These are phyloP conservation scores for Apiotrichum veenhuisii DNA, from an alignment of 1,284 basidiomycete genomes.

Conservation along the genomic window DNA sequence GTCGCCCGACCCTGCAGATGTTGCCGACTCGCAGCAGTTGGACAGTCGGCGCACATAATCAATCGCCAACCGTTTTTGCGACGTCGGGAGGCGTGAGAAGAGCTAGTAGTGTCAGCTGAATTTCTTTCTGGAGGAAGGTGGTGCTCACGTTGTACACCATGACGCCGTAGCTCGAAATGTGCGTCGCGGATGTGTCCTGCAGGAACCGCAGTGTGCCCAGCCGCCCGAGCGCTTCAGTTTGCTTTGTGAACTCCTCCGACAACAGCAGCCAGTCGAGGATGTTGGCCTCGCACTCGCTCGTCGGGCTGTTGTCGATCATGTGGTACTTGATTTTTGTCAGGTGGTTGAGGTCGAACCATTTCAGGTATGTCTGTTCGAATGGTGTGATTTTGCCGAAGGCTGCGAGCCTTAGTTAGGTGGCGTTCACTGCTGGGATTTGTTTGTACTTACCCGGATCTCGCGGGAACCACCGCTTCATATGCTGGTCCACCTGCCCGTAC, in stretches of 20 bases:
- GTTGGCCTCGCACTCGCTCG: conserved; percentile 4
- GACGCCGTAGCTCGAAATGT: conserved; percentile 17
- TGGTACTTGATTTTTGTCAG: conserved; percentile 18
- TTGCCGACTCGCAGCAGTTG: conserved; percentile 11
- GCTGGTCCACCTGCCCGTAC: conserved; percentile 15
- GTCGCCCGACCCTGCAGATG: conserved; percentile 2
- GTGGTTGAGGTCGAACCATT: conserved; percentile 21
- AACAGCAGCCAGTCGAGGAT: conserved; percentile 18
- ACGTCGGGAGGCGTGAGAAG: conserved; percentile 7
- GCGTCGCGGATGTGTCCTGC: conserved; percentile 23
- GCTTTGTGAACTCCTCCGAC: conserved; percentile 12
- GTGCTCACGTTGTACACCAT: conserved; percentile 20
- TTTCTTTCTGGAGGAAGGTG: background rate
- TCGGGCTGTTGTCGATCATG: conserved; percentile 12
- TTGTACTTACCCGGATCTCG: background rate
- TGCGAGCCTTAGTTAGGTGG: background rate
- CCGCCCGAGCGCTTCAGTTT: conserved; percentile 13
- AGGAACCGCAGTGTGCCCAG: conserved; percentile 17
- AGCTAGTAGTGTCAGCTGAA: conserved; percentile 4
- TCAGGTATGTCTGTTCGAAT: conserved; percentile 15
- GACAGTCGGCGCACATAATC: conserved; percentile 12
- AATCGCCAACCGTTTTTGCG: conserved; percentile 5
- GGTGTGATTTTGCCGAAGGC: conserved; percentile 6
- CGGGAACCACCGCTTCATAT: conserved; percentile 21
- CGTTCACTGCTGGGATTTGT: background rate